Evolutionary conservation across 2,329 filamentous ascomycete genomes (phyloP).

Genomic region (Dothiorella sarmentorum): DNA sequence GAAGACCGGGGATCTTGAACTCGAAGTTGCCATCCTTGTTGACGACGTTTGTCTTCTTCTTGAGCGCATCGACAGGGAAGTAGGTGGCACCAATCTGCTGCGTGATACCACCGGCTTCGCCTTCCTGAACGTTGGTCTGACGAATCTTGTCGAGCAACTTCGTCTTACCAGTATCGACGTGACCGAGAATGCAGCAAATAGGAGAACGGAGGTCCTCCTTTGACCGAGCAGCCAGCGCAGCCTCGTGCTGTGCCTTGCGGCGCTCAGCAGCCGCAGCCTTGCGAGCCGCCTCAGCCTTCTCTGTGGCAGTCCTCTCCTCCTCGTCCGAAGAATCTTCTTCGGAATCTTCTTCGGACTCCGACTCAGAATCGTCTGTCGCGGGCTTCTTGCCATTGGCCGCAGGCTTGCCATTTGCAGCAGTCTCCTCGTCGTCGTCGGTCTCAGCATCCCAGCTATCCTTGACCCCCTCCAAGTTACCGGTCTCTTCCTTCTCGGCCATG

Average conservation of each 20-base stretch:
- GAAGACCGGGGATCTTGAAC: constrained; percentile 93
- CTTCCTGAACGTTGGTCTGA: constrained; percentile 97
- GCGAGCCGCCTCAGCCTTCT: constrained; percentile 68
- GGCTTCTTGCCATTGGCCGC: constrained; percentile 24
- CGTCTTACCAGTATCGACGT: constrained; percentile 99
- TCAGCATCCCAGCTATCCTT: constrained; percentile 97
- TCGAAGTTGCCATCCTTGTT: constrained; percentile 88
- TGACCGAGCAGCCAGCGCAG: constrained; percentile 83
- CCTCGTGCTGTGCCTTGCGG: constrained; percentile 85
- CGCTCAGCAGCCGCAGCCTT: constrained; percentile 88
- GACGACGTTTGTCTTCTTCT: constrained; percentile 88
- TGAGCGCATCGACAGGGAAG: constrained; percentile 91
- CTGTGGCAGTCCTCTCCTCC: constrained; percentile 70
- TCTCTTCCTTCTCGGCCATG: constrained; percentile 68
- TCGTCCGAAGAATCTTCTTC: constrained; percentile 66
- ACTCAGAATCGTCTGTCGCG: constrained; percentile 41
- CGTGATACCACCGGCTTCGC: constrained; percentile 98
- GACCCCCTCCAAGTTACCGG: constrained; percentile 78
- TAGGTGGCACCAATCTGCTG: constrained; percentile 99
- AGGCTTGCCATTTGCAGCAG: constrained; percentile 35
- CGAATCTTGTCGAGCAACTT: constrained; percentile 98
- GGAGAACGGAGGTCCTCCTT: constrained; percentile 94
- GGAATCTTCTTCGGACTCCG: constrained; percentile 50
- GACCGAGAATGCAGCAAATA: constrained; percentile 98
- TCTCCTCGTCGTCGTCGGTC: constrained; percentile 64